Percentiles rank a stretch among this genome's conserved stretches.
Conservation (phyloP, 768 basidiomycete genomes). For the Mycena olivaceomarginata region DNA sequence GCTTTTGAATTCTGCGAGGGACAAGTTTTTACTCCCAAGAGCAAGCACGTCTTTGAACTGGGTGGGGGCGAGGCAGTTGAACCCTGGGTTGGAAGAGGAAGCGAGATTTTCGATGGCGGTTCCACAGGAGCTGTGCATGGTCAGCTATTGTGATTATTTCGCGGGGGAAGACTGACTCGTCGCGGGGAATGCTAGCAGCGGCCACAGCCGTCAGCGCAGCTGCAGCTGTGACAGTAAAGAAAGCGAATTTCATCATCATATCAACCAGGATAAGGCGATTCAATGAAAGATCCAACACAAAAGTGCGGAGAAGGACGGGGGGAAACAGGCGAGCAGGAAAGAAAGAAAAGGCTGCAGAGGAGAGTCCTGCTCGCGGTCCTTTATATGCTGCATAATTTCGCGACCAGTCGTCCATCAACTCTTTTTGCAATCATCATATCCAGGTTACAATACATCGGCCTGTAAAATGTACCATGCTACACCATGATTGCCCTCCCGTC, state of each 20-base stretch:
- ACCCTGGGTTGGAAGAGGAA: slow-evolving; percentile 13
- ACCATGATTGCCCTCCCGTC: too few species aligned
- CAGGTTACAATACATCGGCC: too few species aligned
- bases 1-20: not conserved
- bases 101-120: not conserved
- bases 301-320: not conserved
- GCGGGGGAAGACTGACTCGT: not conserved
- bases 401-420: too few species aligned
- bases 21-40: not conserved
- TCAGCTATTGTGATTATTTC: not conserved
- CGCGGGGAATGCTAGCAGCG: slow-evolving; percentile 12
- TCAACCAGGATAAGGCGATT: slow-evolving; percentile 17
- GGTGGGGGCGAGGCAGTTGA: slow-evolving; percentile 8
- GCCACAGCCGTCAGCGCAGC: slow-evolving; percentile 19
- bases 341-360: too few species aligned
- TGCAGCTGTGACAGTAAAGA: slow-evolving; percentile 10
- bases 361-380: too few species aligned
- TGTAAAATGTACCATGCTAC: too few species aligned
- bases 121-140: slow-evolving; percentile 7
- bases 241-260: slow-evolving; percentile 21
- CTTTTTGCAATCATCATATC: too few species aligned
- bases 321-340: not conserved
- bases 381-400: too few species aligned
- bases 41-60: not conserved
- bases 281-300: slow-evolving; percentile 5